phyloP scores from a whole-genome alignment of 495 filamentous ascomycete genomes.

The Trichoderma gamsii region DNA sequence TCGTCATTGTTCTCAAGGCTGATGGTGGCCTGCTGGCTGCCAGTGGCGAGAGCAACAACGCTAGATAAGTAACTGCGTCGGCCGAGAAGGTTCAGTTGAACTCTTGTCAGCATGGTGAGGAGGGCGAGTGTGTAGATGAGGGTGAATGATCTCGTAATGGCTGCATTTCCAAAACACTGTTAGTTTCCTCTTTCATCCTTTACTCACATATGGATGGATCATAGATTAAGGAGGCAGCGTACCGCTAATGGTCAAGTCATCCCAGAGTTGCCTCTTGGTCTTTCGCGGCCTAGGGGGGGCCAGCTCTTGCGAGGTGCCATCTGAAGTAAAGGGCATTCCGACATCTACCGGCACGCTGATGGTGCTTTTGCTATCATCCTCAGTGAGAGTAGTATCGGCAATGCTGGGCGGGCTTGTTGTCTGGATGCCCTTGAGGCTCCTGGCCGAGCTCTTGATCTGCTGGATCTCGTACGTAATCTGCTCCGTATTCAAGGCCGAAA shows the following conservation, averaged over 20 bases:
- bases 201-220: neutral
- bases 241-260: conserved; percentile 96
- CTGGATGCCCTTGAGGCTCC: conserved; percentile 57
- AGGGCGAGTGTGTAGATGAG: conserved; percentile 86
- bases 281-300: conserved; percentile 51
- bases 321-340: conserved; percentile 38
- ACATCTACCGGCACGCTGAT: conserved; percentile 66
- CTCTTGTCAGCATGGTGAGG: conserved; percentile 84
- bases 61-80: conserved; percentile 90
- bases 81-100: conserved; percentile 95
- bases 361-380: conserved; percentile 75
- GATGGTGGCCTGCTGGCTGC: conserved; percentile 58
- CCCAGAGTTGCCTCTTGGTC: conserved; percentile 90
- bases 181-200: neutral
- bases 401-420: conserved; percentile 65
- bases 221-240: conserved; percentile 27
- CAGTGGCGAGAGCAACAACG: conserved; percentile 79
- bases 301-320: conserved; percentile 35
- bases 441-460: conserved; percentile 80
- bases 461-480: conserved; percentile 84
- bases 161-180: conserved; percentile 37
- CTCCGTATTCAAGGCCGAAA: conserved; percentile 84
- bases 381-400: conserved; percentile 48
- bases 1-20: conserved; percentile 85
- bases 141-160: conserved; percentile 84